Percentiles rank a stretch among this genome's conserved stretches.
Conservation (phyloP, 2,329 filamentous ascomycete genomes). For the Colletotrichum sp. region DNA sequence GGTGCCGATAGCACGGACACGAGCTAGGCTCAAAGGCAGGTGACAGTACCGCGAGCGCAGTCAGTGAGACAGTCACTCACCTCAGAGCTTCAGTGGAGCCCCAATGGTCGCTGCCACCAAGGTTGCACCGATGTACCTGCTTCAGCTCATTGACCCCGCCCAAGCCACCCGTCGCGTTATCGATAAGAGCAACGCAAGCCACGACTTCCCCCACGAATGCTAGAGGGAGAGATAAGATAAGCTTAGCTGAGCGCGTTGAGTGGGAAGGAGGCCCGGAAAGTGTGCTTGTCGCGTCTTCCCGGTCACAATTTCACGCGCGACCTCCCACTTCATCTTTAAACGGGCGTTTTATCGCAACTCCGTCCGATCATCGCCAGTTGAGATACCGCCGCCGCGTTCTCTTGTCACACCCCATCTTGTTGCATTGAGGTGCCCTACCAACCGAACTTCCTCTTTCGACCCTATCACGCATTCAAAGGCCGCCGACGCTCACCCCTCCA, state of each 20-base stretch:
- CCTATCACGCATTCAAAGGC: background rate
- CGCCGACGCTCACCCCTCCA: background rate
- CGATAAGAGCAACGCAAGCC: conserved; percentile 2
- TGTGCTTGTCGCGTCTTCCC: conserved; percentile 18
- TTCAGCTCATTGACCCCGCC: background rate
- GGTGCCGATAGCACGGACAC: background rate
- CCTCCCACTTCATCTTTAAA: background rate
- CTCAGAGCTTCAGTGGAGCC: background rate
- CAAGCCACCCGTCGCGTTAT: background rate
- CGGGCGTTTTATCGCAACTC: background rate
- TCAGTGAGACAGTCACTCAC: background rate
- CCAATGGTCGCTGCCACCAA: background rate
- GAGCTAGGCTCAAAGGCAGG: background rate
- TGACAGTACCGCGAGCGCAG: background rate
- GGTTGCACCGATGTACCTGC: background rate
- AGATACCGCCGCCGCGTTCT: background rate
- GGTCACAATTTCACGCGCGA: conserved; percentile 1
- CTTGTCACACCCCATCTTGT: background rate
- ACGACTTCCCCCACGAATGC: background rate
- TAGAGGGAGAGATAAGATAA: background rate
- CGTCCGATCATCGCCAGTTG: background rate
- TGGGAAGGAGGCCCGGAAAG: background rate
- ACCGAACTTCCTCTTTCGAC: background rate
- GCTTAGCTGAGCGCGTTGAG: conserved; percentile 15
- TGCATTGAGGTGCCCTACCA: background rate